Evolutionary conservation across 116 monocot genomes (phyloP).

Genomic region (Zostera marina): DNA sequence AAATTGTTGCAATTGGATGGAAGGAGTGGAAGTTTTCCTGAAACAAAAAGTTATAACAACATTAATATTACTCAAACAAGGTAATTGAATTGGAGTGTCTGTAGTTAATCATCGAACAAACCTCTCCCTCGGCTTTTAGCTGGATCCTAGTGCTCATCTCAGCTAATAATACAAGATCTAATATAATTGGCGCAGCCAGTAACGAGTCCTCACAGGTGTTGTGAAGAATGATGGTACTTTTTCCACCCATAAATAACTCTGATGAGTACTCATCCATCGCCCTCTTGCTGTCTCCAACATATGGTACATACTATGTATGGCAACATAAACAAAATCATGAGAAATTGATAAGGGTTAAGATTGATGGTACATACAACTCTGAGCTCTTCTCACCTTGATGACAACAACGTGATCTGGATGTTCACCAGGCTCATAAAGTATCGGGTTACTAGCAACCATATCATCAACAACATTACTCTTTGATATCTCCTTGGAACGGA

Average conservation of each 20-base stretch:
- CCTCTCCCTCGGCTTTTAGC: slow-evolving; percentile 80
- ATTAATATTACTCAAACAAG: neutral
- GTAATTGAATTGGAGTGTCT: neutral
- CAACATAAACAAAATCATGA: neutral
- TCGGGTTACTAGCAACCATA: slow-evolving; percentile 90
- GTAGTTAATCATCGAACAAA: neutral
- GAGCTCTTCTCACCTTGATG: slow-evolving; percentile 59
- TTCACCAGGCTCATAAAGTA: slow-evolving; percentile 90
- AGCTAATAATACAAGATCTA: slow-evolving; percentile 68
- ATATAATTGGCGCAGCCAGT: slow-evolving; percentile 82
- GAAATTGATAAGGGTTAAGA: too few relatives aligned
- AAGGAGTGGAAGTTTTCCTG: slow-evolving; percentile 96
- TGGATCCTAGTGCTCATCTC: slow-evolving; percentile 89
- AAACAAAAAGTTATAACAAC: neutral
- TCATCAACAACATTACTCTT: slow-evolving; percentile 99
- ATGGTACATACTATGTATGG: slow-evolving; percentile 62
- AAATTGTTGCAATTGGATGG: slow-evolving; percentile 88
- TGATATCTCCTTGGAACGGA: slow-evolving; percentile 95
- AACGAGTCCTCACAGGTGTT: slow-evolving; percentile 98
- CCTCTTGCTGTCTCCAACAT: slow-evolving; percentile 91
- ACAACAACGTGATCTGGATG: slow-evolving; percentile 97
- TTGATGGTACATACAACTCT: neutral
- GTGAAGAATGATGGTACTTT: slow-evolving; percentile 74
- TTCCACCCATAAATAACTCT: slow-evolving; percentile 95
- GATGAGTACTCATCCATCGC: slow-evolving; percentile 95